phyloP scores from a whole-genome alignment of 208 protist genomes.

The Leishmania turanica region DNA sequence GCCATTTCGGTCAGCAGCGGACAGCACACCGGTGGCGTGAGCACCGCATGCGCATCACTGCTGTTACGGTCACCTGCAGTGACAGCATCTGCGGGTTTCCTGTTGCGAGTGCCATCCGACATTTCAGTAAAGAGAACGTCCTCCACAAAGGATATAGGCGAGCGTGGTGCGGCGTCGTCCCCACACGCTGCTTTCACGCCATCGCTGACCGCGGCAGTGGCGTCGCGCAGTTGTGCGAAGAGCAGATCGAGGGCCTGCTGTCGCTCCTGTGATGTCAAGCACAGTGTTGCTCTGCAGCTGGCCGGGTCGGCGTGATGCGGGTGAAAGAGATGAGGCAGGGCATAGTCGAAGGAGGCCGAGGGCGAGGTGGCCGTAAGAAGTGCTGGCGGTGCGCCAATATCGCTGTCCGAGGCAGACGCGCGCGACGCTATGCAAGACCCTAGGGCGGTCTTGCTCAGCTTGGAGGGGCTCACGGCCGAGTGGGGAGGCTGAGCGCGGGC shows the following conservation, averaged over 20 bases:
- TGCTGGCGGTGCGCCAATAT: neutral
- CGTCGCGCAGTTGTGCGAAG: neutral
- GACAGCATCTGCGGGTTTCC: neutral
- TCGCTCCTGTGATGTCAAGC: slow-evolving; percentile 25
- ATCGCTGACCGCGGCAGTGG: neutral
- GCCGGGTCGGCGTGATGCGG: slow-evolving; percentile 23
- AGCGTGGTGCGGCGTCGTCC: neutral
- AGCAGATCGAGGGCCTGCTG: neutral
- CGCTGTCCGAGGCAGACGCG: neutral
- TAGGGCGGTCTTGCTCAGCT: neutral
- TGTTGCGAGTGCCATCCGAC: neutral
- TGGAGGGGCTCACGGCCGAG: neutral
- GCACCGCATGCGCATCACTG: neutral
- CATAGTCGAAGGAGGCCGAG: slow-evolving; percentile 14
- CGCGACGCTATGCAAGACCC: no score
- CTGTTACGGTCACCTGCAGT: neutral
- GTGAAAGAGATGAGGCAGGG: slow-evolving; percentile 27
- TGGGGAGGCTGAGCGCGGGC: neutral
- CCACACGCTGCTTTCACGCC: neutral
- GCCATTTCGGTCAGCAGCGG: slow-evolving; percentile 23
- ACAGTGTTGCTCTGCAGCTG: slow-evolving; percentile 16
- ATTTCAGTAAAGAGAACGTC: slow-evolving; percentile 18
- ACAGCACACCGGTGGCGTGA: slow-evolving; percentile 1
- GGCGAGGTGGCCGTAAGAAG: slow-evolving; percentile 5
- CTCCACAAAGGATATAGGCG: slow-evolving; percentile 24